phyloP scores from a whole-genome alignment of 2,329 filamentous ascomycete species.

The Fusarium sp. region DNA sequence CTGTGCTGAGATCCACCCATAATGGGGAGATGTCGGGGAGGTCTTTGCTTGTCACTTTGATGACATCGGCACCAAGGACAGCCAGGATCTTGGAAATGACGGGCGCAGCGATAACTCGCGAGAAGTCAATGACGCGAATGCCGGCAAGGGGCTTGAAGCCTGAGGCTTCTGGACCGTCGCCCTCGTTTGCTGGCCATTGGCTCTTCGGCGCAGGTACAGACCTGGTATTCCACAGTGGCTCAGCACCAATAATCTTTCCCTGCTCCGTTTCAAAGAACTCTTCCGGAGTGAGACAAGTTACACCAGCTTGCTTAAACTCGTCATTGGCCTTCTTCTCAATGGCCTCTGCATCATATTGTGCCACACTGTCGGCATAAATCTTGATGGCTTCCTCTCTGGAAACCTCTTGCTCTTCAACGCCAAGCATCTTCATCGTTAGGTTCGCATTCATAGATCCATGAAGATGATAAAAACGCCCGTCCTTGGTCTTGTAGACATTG shows the following conservation, averaged over 20 bases:
- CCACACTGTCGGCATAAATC: neutral
- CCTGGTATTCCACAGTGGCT: neutral
- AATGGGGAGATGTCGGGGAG: neutral
- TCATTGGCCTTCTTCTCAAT: neutral
- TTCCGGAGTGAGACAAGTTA: conserved; percentile 46
- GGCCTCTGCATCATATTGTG: neutral
- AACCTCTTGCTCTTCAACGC: neutral
- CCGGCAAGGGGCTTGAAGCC: neutral
- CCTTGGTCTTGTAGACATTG: neutral
- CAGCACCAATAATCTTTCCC: conserved; percentile 13
- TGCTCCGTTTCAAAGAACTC: conserved; percentile 45
- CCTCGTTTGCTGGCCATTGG: neutral
- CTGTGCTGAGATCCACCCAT: neutral
- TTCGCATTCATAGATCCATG: neutral
- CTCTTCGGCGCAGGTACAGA: neutral
- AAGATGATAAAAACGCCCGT: neutral
- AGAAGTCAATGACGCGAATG: neutral
- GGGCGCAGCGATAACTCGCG: neutral
- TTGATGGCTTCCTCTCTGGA: neutral
- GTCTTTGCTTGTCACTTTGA: neutral
- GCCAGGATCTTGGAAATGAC: neutral
- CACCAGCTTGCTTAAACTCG: conserved; percentile 34
- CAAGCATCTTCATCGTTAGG: neutral
- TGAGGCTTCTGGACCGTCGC: neutral
- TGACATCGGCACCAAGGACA: neutral